Base-by-base conservation (phyloP, 768 basidiomycete genomes). In the Gymnopilus dilepis region DNA sequence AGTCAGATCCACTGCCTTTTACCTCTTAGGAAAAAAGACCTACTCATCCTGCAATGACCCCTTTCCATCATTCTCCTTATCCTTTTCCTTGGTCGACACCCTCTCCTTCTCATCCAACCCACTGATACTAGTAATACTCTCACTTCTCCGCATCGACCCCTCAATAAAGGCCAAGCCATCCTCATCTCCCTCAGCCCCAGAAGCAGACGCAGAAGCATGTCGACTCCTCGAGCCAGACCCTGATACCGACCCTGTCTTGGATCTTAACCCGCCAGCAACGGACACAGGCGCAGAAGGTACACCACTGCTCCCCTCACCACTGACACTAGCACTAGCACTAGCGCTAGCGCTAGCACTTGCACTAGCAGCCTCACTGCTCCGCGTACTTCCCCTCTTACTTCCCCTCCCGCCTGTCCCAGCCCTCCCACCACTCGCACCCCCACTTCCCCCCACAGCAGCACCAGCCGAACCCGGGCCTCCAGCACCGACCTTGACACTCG, bases 31-130 rank as follows among this genome's bases (percentile, higher is more conserved):
- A 12, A 24, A 37, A 54, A 21, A 3, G 17, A 74, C 87, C 60
- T 60, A 91, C 92, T 94, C 92, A 59, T 92, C 90, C 61, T 91
- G 88, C 56, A 93, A 73, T 28, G 82, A 81, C 63, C 86, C 86
- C 24, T 70, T 74, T 24, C 66, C 68, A 28, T 76, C 78, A 21
- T 66, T 71, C 33, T 72, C 72, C 72, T 69, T 73, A 50, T 76
- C 73, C 43, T 76, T 76, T n/a, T 79, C 79, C 13, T 59, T 41
- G 17, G 56, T 65, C 13, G 17, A 30, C 17, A 31, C 71, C 72
- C 68, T 73, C 48, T 76, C 73, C 42, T 76, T 76, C 21, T 79
- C 79, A 15, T 60, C 47, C 7, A 15, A 17, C 5, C n/a, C 4
- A 31, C 28, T 41, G 19, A 57, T 65, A 60, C 80, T 65, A 63